phyloP scores from a whole-genome alignment of 75 land plant species.

The Chamaecyparis obtusa region DNA sequence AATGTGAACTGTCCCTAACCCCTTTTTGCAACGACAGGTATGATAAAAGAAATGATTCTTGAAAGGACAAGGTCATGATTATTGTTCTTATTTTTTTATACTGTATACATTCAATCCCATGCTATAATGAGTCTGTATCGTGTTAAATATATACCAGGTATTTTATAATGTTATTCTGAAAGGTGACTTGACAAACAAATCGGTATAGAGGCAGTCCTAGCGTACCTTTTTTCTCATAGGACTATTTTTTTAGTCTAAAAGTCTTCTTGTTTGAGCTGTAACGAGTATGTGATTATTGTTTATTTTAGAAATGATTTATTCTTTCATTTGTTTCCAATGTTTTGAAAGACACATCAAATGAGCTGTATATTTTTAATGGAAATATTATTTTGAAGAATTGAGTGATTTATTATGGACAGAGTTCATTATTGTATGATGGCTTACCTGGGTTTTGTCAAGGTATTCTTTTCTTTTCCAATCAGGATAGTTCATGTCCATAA shows the following conservation, averaged over 20 bases:
- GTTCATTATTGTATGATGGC: neutral
- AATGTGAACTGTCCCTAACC: neutral
- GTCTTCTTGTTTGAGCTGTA: neutral
- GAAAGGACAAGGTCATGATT: neutral
- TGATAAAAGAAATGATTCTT: neutral
- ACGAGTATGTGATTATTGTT: neutral
- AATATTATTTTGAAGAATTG: neutral
- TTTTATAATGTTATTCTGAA: neutral
- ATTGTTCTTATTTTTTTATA: neutral
- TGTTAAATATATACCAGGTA: neutral
- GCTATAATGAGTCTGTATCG: neutral
- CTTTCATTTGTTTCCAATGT: neutral
- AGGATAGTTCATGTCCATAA: neutral
- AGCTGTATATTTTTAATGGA: neutral
- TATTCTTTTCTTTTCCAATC: neutral
- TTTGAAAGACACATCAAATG: neutral
- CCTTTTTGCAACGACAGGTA: neutral
- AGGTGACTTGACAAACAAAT: neutral
- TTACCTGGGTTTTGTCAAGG: neutral
- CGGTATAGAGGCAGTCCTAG: neutral
- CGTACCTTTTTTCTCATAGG: neutral
- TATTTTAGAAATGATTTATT: neutral
- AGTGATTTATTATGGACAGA: neutral
- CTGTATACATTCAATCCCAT: neutral
- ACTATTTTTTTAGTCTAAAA: neutral